phyloP scores from a whole-genome alignment of 164 flowering plant species.

The Magnolia officinalis region DNA sequence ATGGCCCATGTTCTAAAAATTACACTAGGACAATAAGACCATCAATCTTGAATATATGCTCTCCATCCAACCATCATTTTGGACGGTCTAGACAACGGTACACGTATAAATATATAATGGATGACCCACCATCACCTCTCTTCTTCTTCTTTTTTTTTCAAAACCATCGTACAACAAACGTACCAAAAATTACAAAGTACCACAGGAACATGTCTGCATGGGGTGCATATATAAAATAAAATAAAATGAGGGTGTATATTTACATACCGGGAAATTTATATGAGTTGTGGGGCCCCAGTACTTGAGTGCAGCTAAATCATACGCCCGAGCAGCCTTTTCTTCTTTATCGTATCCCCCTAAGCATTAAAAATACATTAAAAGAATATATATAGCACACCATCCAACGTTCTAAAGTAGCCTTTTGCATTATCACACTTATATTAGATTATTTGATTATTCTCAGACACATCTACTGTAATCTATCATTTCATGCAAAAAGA shows the following conservation, averaged over 20 bases:
- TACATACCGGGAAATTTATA: slow-evolving; percentile 71
- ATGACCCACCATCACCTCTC: background rate
- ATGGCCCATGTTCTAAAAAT: too few relatives aligned
- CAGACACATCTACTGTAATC: background rate
- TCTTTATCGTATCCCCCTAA: slow-evolving; percentile 90
- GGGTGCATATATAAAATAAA: background rate
- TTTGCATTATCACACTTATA: background rate
- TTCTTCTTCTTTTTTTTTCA: background rate
- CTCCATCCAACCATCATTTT: too few relatives aligned
- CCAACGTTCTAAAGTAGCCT: slow-evolving; percentile 11
- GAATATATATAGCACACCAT: slow-evolving; percentile 5
- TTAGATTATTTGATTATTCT: background rate
- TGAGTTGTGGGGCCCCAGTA: slow-evolving; percentile 91
- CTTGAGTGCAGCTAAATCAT: slow-evolving; percentile 90
- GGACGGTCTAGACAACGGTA: too few relatives aligned
- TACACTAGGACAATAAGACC: too few relatives aligned
- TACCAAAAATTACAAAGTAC: too few relatives aligned
- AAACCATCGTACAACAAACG: background rate
- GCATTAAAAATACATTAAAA: slow-evolving; percentile 1
- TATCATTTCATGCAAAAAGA: background rate
- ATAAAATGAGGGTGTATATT: background rate
- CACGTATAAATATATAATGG: background rate
- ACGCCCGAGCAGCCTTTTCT: slow-evolving; percentile 86
- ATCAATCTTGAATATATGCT: too few relatives aligned
- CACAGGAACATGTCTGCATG: too few relatives aligned